Conservation (phyloP, 441 rosid species). For the Erysimum cheiri region DNA sequence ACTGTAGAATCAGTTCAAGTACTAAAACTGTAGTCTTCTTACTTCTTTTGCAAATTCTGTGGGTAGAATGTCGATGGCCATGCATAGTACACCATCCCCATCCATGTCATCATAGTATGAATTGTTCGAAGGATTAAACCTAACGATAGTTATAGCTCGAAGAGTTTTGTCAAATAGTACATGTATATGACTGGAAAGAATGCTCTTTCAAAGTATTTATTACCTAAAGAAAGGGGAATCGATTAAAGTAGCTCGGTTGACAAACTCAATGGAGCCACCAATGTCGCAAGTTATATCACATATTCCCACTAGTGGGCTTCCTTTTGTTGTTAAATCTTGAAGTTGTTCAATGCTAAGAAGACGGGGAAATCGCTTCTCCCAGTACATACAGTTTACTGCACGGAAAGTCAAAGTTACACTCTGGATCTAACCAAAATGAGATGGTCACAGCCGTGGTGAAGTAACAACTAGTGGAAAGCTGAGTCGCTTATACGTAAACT, state of each 20-base stretch:
- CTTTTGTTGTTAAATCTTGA: constrained; percentile 63
- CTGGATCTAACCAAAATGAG: constrained; percentile 14
- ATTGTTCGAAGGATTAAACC: constrained; percentile 67
- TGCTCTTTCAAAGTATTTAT: constrained; percentile 1
- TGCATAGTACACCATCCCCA: constrained; percentile 77
- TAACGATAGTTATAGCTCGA: constrained; percentile 35
- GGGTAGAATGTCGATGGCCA: constrained; percentile 91
- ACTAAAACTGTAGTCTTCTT: constrained; percentile 27
- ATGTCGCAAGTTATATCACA: constrained; percentile 94
- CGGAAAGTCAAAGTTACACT: constrained; percentile 9
- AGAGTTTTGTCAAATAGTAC: background rate
- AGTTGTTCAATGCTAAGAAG: constrained; percentile 74
- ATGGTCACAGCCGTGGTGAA: constrained; percentile 12
- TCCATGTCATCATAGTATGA: constrained; percentile 83
- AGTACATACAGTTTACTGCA: constrained; percentile 95
- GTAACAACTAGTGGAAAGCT: background rate
- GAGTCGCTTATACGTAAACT: background rate
- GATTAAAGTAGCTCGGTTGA: constrained; percentile 69
- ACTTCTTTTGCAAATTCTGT: constrained; percentile 99
- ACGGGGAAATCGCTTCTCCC: constrained; percentile 92
- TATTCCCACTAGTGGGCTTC: constrained; percentile 81
- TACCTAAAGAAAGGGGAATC: constrained; percentile 93
- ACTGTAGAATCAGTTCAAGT: constrained; percentile 16
- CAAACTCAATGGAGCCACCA: constrained; percentile 88
- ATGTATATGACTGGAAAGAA: background rate